These are phyloP conservation scores for slime mould (Dictyostelium discoideum) DNA, from an alignment of 78 protist genomes.

Conservation along the genomic window dicty_2.7 NC_007091.3:268001-268500, in stretches of 20 bases:
- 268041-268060: background rate
- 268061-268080: background rate
- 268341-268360: background rate
- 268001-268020: conserved; percentile 12
- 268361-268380: conserved; percentile 26
- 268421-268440: background rate
- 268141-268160: conserved; percentile 7
- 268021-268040: background rate
- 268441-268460: background rate
- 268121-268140: conserved; percentile 8
- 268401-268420: conserved; percentile 40
- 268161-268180: conserved; percentile 20
- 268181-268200: background rate
- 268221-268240: conserved; percentile 9
- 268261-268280: conserved; percentile 28
- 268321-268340: conserved; percentile 26
- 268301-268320: background rate
- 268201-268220: background rate
- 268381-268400: conserved; percentile 22
- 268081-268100: conserved; percentile 48
- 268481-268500: conserved; percentile 3
- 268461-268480: conserved; percentile 11
- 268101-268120: conserved; percentile 19
- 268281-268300: conserved; percentile 3
- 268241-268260: background rate